Percentiles rank a stretch among this genome's conserved stretches.
Evolutionary conservation across 2,329 filamentous ascomycete species (phyloP).

Genomic region (Fusarium beomiforme): DNA sequence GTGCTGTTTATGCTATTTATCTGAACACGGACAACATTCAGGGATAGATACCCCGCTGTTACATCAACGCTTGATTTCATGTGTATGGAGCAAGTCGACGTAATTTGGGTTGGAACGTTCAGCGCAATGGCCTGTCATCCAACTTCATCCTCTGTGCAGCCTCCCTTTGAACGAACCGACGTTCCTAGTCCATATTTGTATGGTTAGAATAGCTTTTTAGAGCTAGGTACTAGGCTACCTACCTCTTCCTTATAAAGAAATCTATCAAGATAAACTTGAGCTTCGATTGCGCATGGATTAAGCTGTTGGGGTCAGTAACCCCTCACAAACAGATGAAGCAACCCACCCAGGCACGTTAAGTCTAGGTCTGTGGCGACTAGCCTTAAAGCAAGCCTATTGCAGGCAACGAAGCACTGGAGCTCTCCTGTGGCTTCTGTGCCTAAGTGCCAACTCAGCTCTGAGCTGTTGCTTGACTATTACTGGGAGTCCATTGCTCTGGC

Average conservation of each 20-base stretch:
- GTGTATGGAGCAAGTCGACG: neutral
- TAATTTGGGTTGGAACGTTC: neutral
- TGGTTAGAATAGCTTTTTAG: neutral
- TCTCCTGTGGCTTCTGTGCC: slow-evolving; percentile 8
- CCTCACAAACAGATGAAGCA: neutral
- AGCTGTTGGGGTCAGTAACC: neutral
- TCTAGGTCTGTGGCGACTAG: slow-evolving; percentile 17
- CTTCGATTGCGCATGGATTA: neutral
- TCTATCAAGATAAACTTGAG: neutral
- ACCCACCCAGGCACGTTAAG: neutral
- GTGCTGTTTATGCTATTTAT: neutral
- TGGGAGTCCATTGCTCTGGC: neutral
- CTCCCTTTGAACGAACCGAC: neutral
- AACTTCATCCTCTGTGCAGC: neutral
- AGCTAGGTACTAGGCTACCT: no score
- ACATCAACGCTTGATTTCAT: neutral
- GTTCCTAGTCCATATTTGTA: neutral
- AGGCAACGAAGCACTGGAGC: neutral
- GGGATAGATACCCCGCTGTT: slow-evolving; percentile 12
- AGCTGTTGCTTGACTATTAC: slow-evolving; percentile 6
- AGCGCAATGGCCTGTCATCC: neutral
- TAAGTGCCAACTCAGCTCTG: slow-evolving; percentile 2
- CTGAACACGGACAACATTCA: neutral
- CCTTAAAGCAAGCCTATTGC: neutral
- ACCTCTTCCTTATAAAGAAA: neutral